Conservation (phyloP, 192 early-diverging fungal species). For the Dissophora ornata region DNA sequence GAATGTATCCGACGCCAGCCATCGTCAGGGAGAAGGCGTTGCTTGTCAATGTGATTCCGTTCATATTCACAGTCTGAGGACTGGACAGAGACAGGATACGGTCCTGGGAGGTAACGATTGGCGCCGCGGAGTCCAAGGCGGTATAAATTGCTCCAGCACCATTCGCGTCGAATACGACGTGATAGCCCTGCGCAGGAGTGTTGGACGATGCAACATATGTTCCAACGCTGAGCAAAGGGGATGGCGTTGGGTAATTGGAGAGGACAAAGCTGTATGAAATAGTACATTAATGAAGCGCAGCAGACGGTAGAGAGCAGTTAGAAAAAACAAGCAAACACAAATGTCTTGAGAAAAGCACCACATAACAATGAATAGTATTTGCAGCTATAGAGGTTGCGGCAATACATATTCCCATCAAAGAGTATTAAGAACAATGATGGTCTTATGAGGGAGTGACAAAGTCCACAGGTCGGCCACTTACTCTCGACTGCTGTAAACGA, state of each 20-base stretch:
- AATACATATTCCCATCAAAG: no score
- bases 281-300: no score
- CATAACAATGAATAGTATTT: no score
- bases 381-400: no score
- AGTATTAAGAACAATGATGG: no score
- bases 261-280: slow-evolving; percentile 4
- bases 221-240: slow-evolving; percentile 22
- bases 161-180: slow-evolving; percentile 22
- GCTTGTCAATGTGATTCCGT: slow-evolving; percentile 8
- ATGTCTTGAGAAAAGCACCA: no score
- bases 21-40: slow-evolving; percentile 34
- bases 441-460: no score
- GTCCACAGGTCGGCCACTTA: no score
- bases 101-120: neutral
- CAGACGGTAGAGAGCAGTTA: neutral
- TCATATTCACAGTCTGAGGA: slow-evolving; percentile 26
- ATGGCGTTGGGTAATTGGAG: slow-evolving; percentile 3
- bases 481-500: slow-evolving; percentile 7
- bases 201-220: slow-evolving; percentile 16
- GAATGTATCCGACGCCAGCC: slow-evolving; percentile 27
- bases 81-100: slow-evolving; percentile 20
- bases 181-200: slow-evolving; percentile 28
- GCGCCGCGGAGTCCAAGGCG: neutral
- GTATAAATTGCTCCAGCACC: slow-evolving; percentile 25
- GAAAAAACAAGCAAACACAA: no score